Evolutionary conservation across 257 asterid species (phyloP), one percentile per base, ranked within the genome.

Genomic region (Ilex asprella): DNA sequence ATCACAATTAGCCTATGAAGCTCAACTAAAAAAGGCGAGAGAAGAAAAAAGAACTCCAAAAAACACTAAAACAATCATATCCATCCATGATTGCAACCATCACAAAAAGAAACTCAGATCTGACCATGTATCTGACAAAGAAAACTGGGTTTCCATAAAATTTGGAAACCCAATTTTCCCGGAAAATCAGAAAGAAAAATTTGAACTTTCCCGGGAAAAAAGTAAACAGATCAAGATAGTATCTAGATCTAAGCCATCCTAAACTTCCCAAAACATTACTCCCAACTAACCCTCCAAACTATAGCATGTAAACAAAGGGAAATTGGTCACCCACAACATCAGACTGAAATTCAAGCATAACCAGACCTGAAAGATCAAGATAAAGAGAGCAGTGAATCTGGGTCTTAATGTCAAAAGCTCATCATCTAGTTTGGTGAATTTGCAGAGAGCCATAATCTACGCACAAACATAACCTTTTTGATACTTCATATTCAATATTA

Each of bases 1-100:
- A 58, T 59, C 68, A 78, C 75, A 66, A 52, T 8, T 60, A 71
- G 56, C 74, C 71, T 69, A 63, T 65, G 73, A 72, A 73, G 43
- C 67, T 61, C 67, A 61, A 56, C 49, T 56, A 13, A 56, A 65
- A 21, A 75, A 65, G 47, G 43, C 12, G 31, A 29, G 31, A 55
- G 21, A 57, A 73, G 52, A 70, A 47, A 44, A 21, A 47, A 29
- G 29, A 15, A 55, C 59, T 65, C 74, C 1, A 56, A 13, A 16
- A 12, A 21, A 66, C 57, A 31, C 43, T 15, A 62, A 31, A 49
- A 65, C 14, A 35, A 64, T 68, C 31, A 59, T 30, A 60, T 60
- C 66, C 61, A 13, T 50, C 66, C 61, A 13, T 50, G 56, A 69
- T 2, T n/a, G 44, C 31, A 43, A 62, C 64, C 31, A 67, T 50